Percentiles rank a stretch among this genome's conserved stretches.
phyloP scores from a whole-genome alignment of 306 rosid species.

The Canavalia ensiformis region DNA sequence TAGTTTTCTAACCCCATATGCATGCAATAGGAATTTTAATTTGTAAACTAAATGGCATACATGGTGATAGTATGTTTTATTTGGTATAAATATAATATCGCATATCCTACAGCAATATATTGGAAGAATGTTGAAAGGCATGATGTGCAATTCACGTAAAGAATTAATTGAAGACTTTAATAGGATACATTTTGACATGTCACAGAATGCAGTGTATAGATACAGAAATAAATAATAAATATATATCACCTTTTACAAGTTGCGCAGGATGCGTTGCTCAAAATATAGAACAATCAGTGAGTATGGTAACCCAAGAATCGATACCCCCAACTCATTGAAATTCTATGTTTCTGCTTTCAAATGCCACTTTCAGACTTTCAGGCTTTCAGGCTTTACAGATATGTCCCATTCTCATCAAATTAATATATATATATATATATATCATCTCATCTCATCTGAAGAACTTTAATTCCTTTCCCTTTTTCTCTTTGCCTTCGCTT shows the following conservation, averaged over 20 bases:
- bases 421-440: neutral
- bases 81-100: neutral
- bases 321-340: conserved; percentile 37
- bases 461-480: conserved; percentile 21
- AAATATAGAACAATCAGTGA: neutral
- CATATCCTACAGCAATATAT: neutral
- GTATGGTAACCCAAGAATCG: conserved; percentile 31
- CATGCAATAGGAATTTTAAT: conserved; percentile 6
- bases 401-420: conserved; percentile 33
- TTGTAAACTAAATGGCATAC: neutral
- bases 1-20: neutral
- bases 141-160: conserved; percentile 38
- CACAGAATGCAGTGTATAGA: conserved; percentile 44
- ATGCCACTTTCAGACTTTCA: conserved; percentile 37
- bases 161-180: conserved; percentile 27
- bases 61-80: conserved; percentile 2
- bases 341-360: conserved; percentile 35
- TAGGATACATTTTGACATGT: conserved; percentile 46
- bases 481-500: conserved; percentile 41
- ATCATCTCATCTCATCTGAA: conserved; percentile 28
- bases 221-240: neutral
- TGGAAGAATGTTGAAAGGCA: conserved; percentile 41
- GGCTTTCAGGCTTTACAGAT: conserved; percentile 43
- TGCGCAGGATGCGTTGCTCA: neutral
- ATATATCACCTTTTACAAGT: conserved; percentile 41